Evolutionary conservation across 495 filamentous ascomycete species (phyloP), one percentile per base, ranked within the genome.

Genomic region (Xylaria nigripes): DNA sequence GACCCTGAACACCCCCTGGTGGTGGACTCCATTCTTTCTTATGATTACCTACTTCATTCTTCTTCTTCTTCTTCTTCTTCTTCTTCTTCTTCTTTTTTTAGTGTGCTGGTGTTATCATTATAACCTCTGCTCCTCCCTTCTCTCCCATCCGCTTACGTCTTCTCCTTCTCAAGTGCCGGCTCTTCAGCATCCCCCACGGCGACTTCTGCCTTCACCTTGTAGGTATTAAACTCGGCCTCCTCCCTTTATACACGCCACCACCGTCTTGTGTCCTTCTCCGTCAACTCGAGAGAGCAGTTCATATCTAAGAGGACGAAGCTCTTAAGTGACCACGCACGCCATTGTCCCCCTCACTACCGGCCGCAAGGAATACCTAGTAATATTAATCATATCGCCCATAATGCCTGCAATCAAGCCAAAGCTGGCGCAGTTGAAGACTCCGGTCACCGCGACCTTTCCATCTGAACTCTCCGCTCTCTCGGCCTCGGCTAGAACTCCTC

Each of bases 371-470:
- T 56, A 54, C 45, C 44, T 51, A 61, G 55, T 40, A 18, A 40
- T 36, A 36, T 2, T 36, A 9, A 36, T 2, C 32, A 36, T n/a
- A 36, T 12, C 68, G 68, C 63, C n/a, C 61, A 82, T 69, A 75
- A 72, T 75, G 73, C 73, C 81, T 63, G 59, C 70, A 45, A 60
- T 69, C 56, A 89, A 87, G 68, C 85, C 84, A 54, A 74, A 78
- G 52, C 79, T 90, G 48, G 76, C 81, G 63, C 79, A 88, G 59
- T 78, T 90, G 59, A 80, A 87, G 70, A 95, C 89, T 32, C 89
- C 89, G 24, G 76, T 82, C 63, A 86, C 82, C 46, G 79, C 81
- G 48, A 85, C 84, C 51, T 89, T 92, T 61, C 89, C 89, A 19
- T 88, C 87, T 15, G 86, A 92, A 67, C 75, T 92, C 16, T 78